phyloP scores from a whole-genome alignment of 2,329 filamentous ascomycete genomes.

The Ophiostoma ips region DNA sequence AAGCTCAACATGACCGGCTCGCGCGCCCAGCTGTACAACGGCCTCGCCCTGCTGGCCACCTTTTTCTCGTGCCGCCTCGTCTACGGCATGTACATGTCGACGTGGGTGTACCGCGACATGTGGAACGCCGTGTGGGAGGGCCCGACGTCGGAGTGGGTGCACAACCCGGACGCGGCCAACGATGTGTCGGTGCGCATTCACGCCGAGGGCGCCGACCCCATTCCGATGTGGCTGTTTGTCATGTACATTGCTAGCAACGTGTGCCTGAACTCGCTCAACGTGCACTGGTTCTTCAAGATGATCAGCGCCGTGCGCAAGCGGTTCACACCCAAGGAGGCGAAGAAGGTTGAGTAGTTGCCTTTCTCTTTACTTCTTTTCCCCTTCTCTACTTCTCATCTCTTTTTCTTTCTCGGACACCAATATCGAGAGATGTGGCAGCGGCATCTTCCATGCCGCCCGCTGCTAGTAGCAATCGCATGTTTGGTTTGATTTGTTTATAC shows the following conservation, averaged over 20 bases:
- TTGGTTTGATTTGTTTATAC: neutral
- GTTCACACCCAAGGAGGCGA: constrained; percentile 37
- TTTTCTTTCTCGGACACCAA: neutral
- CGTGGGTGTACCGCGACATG: constrained; percentile 56
- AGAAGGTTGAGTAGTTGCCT: neutral
- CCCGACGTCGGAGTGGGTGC: constrained; percentile 18
- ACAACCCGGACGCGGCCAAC: constrained; percentile 18
- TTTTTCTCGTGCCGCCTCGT: constrained; percentile 68
- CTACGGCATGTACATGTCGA: constrained; percentile 63
- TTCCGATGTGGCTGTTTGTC: constrained; percentile 57
- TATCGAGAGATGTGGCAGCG: too few relatives aligned
- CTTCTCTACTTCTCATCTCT: too few relatives aligned
- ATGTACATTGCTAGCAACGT: constrained; percentile 59
- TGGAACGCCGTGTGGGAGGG: constrained; percentile 40
- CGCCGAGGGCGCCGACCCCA: constrained; percentile 30
- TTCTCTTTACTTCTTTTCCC: neutral
- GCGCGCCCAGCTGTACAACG: constrained; percentile 61
- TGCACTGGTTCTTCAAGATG: constrained; percentile 84
- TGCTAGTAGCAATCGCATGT: neutral
- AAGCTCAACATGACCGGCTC: constrained; percentile 71
- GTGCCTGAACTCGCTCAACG: constrained; percentile 61
- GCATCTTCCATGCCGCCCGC: too few relatives aligned
- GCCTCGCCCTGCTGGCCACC: constrained; percentile 53
- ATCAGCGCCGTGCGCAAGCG: constrained; percentile 63
- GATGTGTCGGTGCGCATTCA: constrained; percentile 31